Evolutionary conservation across 768 basidiomycete species (phyloP), one percentile per base, ranked within the genome.

Genomic region (Mycena rebaudengoi): DNA sequence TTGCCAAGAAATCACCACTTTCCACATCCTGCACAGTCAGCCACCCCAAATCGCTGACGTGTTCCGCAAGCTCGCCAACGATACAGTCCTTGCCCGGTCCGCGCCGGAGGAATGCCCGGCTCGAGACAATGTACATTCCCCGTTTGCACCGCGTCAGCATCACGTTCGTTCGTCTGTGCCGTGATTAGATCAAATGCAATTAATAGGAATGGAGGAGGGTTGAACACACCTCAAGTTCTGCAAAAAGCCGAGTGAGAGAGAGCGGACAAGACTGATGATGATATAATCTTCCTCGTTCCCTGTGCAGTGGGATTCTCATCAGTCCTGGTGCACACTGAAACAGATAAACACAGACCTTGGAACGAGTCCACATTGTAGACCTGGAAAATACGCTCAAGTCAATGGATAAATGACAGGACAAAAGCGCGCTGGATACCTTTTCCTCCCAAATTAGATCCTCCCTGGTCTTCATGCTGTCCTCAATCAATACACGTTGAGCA

Each of bases 211-310:
- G 20, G 26, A 29, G 7, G 21, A 32, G 29, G 28, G 16, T n/a
- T 43, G n/a, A 18, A 55, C 62, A 7, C 13, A 61, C 66, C 89
- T 83, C 11, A 82, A 66, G 69, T 88, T 88, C 14, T 75, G 71
- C 32, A 95, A 79, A 66, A 95, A 95, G 5, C 93, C 94, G 46
- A 90, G 78, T 0, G 75, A 79, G 21, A 75, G 78, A 51, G 80
- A 78, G 29, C 92, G 82, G 8, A 91, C 91, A 56, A 92, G 67
- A 29, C 90, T 91, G 49, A 94, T 87, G 55, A 94, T 82, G 39
- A 94, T 91, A 43, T 83, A 87, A 56, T 94, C 88, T 54, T 90
- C 90, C 70, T 95, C 94, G 82, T 95, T 94, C 12, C 93, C 94
- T 94, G 65, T 4, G 28, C 12, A n/a, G 14, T 2, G 23, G 53